phyloP scores from a whole-genome alignment of 2,329 filamentous ascomycete species.

The Arthrobotrys conoides region DNA sequence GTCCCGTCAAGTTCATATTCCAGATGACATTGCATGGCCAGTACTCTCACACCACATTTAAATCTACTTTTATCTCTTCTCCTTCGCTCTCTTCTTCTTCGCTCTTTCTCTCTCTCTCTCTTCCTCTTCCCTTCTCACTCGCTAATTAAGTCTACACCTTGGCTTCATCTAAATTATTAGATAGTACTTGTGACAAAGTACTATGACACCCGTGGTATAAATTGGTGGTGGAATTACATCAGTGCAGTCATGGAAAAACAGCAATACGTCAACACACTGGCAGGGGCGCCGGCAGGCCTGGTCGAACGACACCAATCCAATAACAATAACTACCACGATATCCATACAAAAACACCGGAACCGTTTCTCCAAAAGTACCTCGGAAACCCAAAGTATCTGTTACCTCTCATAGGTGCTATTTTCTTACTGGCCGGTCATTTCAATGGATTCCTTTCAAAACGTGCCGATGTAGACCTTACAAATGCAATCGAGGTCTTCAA shows the following conservation, averaged over 20 bases:
- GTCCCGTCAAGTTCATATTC: not conserved
- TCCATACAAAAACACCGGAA: conserved; percentile 22
- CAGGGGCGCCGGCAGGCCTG: not conserved
- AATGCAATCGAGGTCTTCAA: conserved; percentile 48
- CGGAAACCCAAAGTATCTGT: conserved; percentile 46
- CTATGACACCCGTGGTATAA: no score
- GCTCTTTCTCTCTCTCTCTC: not conserved
- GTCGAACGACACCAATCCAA: conserved; percentile 21
- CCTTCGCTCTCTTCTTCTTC: not conserved
- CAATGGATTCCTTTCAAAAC: conserved; percentile 54
- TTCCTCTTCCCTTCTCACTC: no score
- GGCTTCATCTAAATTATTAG: no score
- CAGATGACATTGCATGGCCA: not conserved
- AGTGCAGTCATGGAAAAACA: conserved; percentile 36
- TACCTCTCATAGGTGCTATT: conserved; percentile 44
- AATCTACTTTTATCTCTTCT: not conserved
- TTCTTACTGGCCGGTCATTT: conserved; percentile 53
- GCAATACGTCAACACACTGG: not conserved
- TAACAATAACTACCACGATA: not conserved
- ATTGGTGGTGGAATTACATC: not conserved
- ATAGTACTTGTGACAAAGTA: no score
- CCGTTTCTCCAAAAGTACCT: conserved; percentile 48
- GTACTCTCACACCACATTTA: not conserved
- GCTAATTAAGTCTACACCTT: no score
- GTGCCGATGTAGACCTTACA: conserved; percentile 47